Percentiles rank a stretch among this genome's conserved stretches.
phyloP scores from a whole-genome alignment of 805 yeast species.

The Ogataea dorogensis region DNA sequence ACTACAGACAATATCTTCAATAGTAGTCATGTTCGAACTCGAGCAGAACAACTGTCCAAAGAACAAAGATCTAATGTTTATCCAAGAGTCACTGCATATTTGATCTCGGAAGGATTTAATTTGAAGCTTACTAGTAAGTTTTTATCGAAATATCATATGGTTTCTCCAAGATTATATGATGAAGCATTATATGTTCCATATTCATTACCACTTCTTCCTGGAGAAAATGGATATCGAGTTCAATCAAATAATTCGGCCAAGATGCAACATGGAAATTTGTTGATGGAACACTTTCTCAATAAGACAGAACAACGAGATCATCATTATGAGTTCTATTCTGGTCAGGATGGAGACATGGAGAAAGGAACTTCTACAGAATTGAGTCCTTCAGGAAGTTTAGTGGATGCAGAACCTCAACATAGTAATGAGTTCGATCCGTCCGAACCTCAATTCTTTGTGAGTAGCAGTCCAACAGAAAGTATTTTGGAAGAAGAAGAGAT shows the following conservation, averaged over 20 bases:
- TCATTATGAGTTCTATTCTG: conserved; percentile 87
- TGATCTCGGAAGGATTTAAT: conserved; percentile 80
- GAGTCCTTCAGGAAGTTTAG: conserved; percentile 21
- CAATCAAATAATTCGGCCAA: conserved; percentile 59
- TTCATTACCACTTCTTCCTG: conserved; percentile 81
- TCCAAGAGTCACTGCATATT: conserved; percentile 88
- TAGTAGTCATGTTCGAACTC: conserved; percentile 31
- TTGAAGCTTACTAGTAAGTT: conserved; percentile 62
- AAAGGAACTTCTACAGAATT: conserved; percentile 20
- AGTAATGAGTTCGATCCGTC: conserved; percentile 77
- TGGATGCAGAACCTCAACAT: conserved; percentile 34
- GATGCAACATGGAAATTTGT: conserved; percentile 38
- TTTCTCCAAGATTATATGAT: conserved; percentile 83
- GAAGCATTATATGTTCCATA: conserved; percentile 93
- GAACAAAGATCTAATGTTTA: conserved; percentile 61
- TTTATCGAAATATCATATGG: conserved; percentile 68
- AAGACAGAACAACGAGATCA: conserved; percentile 85
- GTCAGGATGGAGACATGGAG: conserved; percentile 51
- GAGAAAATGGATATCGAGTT: conserved; percentile 72
- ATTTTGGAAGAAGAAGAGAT: conserved; percentile 24
- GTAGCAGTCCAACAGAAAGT: conserved; percentile 34
- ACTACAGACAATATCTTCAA: conserved; percentile 37
- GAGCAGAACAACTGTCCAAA: conserved; percentile 57
- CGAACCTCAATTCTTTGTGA: conserved; percentile 86
- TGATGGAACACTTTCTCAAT: conserved; percentile 77